Percentiles rank a stretch among this genome's conserved stretches.
These are phyloP conservation scores for Ustulina deusta DNA, from an alignment of 2,329 filamentous ascomycete species.

Conservation along the genomic window DNA sequence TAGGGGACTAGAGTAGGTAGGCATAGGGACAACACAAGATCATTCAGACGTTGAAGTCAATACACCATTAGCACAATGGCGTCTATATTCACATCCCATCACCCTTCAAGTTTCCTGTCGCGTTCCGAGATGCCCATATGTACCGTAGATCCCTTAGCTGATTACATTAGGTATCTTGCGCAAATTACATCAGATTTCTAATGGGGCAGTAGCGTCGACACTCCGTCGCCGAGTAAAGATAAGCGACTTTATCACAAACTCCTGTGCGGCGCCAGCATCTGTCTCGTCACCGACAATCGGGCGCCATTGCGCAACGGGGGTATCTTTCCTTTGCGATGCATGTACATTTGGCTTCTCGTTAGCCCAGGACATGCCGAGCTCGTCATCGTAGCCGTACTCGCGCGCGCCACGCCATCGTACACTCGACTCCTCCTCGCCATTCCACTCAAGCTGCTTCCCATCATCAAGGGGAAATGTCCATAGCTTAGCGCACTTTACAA, in stretches of 20 bases:
- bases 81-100: not conserved
- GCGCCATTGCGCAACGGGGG: constrained; percentile 34
- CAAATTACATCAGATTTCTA: not conserved
- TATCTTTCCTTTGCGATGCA: not conserved
- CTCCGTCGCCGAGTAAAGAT: constrained; percentile 33
- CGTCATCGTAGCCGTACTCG: constrained; percentile 39
- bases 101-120: not conserved
- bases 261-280: constrained; percentile 27
- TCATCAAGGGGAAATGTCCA: constrained; percentile 45
- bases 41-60: not conserved
- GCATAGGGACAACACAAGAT: not conserved
- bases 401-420: constrained; percentile 43
- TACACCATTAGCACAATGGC: not conserved
- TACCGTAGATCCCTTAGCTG: not conserved
- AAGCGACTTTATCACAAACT: constrained; percentile 43
- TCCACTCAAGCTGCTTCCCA: constrained; percentile 43
- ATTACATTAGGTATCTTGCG: not conserved
- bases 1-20: not conserved
- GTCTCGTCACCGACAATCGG: constrained; percentile 8
- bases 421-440: constrained; percentile 38
- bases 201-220: constrained; percentile 9
- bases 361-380: constrained; percentile 20
- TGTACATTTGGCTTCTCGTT: constrained; percentile 20
- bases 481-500: constrained; percentile 45
- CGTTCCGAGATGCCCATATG: not conserved